These are phyloP conservation scores for Candida odintsovae DNA, from an alignment of 805 yeast species.

Conservation along the genomic window DNA sequence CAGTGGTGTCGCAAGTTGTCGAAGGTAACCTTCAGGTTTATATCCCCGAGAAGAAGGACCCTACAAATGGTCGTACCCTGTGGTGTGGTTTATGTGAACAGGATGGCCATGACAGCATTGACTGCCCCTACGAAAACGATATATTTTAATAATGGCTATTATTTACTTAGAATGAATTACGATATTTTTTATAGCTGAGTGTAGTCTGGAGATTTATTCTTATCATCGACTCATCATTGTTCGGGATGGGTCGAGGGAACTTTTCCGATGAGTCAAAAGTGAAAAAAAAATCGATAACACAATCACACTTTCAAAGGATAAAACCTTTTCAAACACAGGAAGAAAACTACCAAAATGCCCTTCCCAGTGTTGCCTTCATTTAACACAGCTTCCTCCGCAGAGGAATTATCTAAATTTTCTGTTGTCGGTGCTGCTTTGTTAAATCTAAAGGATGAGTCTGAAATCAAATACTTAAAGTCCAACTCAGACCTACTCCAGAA, in stretches of 20 bases:
- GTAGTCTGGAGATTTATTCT: background rate
- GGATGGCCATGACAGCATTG: constrained; percentile 80
- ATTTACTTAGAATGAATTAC: background rate
- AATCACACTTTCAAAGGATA: background rate
- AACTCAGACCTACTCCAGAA: constrained; percentile 10
- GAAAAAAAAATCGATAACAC: too few species aligned
- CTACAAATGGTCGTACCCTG: constrained; percentile 63
- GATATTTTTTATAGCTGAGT: background rate
- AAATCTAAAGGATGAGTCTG: constrained; percentile 17
- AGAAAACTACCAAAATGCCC: constrained; percentile 22
- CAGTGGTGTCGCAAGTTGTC: constrained; percentile 23
- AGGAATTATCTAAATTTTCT: constrained; percentile 11
- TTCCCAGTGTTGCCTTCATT: constrained; percentile 34
- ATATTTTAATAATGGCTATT: constrained; percentile 11
- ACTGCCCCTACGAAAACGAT: constrained; percentile 69
- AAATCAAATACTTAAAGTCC: constrained; percentile 15
- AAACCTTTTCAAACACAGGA: background rate
- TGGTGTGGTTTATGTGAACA: constrained; percentile 96
- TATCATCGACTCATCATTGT: background rate
- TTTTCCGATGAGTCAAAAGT: background rate
- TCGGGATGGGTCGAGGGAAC: background rate
- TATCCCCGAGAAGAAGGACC: constrained; percentile 48
- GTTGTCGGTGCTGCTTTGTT: constrained; percentile 24
- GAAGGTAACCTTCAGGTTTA: constrained; percentile 41
- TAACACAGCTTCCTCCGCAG: constrained; percentile 6